A percentile compares a stretch with the other conserved stretches of the same genome.
Evolutionary conservation across 1,139 yeast genomes (phyloP).

Genomic region (Candida freyschussii): DNA sequence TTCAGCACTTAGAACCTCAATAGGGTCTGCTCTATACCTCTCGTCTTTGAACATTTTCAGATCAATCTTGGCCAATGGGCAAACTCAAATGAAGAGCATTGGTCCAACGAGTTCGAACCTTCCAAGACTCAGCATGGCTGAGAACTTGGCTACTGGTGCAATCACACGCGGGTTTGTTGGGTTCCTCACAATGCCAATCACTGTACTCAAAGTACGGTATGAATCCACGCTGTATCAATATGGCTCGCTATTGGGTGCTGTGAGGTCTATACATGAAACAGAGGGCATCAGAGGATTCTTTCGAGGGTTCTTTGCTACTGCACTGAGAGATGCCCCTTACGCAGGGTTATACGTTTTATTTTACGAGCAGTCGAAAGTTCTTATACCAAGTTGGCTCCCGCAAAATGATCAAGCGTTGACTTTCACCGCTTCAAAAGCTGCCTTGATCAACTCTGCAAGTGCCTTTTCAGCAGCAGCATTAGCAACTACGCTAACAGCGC

Average conservation of each 20-base stretch:
- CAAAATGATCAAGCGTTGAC: constrained; percentile 24
- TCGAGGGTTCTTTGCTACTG: constrained; percentile 82
- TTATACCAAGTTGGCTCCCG: constrained; percentile 31
- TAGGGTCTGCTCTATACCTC: constrained; percentile 85
- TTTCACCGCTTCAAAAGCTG: constrained; percentile 42
- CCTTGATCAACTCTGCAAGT: constrained; percentile 60
- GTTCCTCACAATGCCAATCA: constrained; percentile 92
- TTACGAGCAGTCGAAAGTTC: constrained; percentile 67
- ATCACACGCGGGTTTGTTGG: constrained; percentile 81
- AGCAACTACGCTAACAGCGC: constrained; percentile 87
- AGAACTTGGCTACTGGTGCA: constrained; percentile 75
- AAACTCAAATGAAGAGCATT: constrained; percentile 14
- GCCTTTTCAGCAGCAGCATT: constrained; percentile 73
- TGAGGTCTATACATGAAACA: constrained; percentile 46
- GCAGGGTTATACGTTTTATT: constrained; percentile 88
- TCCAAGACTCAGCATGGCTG: constrained; percentile 67
- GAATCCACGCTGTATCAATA: constrained; percentile 77
- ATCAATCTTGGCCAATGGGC: constrained; percentile 39
- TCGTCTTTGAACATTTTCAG: constrained; percentile 65
- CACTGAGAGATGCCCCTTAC: constrained; percentile 90
- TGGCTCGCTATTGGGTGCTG: constrained; percentile 59
- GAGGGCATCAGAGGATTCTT: constrained; percentile 68
- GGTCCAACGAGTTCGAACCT: constrained; percentile 33
- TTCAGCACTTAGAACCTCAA: constrained; percentile 81
- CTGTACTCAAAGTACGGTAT: constrained; percentile 84